Evolutionary conservation across 2,329 filamentous ascomycete species (phyloP).

Genomic region (Penicillium sclerotiorum): DNA sequence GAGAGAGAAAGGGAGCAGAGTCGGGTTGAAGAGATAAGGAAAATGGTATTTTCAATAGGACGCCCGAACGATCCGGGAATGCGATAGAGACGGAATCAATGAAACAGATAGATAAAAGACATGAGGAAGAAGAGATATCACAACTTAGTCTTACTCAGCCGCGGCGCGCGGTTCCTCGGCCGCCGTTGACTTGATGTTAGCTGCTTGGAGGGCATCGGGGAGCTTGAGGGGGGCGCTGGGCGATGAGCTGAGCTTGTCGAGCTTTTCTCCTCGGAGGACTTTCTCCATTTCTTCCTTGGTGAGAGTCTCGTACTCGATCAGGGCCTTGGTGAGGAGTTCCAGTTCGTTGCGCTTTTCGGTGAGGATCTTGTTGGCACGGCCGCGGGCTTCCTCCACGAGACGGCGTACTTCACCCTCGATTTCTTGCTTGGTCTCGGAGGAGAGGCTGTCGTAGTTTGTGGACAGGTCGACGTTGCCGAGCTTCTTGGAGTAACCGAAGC

Average conservation of each 20-base stretch:
- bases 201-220: conserved; percentile 54
- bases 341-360: conserved; percentile 78
- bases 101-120: conserved; percentile 12
- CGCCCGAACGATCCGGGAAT: conserved; percentile 27
- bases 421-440: conserved; percentile 78
- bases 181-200: conserved; percentile 28
- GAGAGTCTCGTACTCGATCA: conserved; percentile 93
- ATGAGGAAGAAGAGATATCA: conserved; percentile 4
- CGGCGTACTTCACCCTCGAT: conserved; percentile 89
- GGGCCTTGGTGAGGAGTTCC: conserved; percentile 81
- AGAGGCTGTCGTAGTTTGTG: conserved; percentile 77
- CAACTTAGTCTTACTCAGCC: conserved; percentile 22
- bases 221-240: conserved; percentile 64
- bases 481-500: conserved; percentile 83
- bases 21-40: conserved; percentile 4
- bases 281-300: conserved; percentile 86
- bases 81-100: conserved; percentile 12
- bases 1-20: not conserved
- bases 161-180: conserved; percentile 25
- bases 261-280: conserved; percentile 82
- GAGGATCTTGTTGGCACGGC: conserved; percentile 72
- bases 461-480: conserved; percentile 89
- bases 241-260: conserved; percentile 66
- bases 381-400: conserved; percentile 78
- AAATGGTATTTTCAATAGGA: conserved; percentile 28